Evolutionary conservation across 106 monocot species (phyloP), one percentile per base, ranked within the genome.

Genomic region (Dendrobium nobile): DNA sequence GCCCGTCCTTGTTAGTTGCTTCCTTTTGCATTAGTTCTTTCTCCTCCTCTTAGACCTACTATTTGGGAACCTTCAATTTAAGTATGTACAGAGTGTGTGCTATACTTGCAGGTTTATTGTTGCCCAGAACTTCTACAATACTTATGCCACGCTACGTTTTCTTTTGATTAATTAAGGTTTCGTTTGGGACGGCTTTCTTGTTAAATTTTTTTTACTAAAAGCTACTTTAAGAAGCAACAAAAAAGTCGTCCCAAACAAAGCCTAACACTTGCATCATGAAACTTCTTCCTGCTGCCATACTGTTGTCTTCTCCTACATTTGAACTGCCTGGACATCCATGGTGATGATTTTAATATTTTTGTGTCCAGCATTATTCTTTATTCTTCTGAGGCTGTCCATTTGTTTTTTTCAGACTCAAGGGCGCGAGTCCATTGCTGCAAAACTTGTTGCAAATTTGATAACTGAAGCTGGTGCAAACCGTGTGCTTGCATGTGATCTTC

Each of bases 381-480:
- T 48, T 76, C 19, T 51, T 76, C 19, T 51, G 15, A 76, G 6
- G 45, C 9, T 76, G 5, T 48, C 9, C 7, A 44, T 76, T 73
- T 76, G 48, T 47, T 11, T 82, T 79, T 77, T 33, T 79, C 84
- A 95, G 95, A 93, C 91, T 45, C 95, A 89, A 89, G 92, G 91
- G 24, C 90, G 95, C 59, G 95, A 95, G 82, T 95, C 95, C 11
- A 95, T 95, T 76, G 95, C 90, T 4, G 91, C 92, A 68, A 95
- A 95, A 84, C 86, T 95, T 40, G 95, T 95, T 68, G 91, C 95
- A 55, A 95, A 95, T 77, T 67, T 92, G 73, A 93, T 95, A 65
- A 95, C 95, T 73, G 92, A 95, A 83, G 95, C 95, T 42, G 95
- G 95, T 56, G 95, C 95, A 72, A 83, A 95, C 77, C 88, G 92